These are phyloP conservation scores for Pisolithus sp. DNA, from an alignment of 768 basidiomycete species.

Conservation along the genomic window DNA sequence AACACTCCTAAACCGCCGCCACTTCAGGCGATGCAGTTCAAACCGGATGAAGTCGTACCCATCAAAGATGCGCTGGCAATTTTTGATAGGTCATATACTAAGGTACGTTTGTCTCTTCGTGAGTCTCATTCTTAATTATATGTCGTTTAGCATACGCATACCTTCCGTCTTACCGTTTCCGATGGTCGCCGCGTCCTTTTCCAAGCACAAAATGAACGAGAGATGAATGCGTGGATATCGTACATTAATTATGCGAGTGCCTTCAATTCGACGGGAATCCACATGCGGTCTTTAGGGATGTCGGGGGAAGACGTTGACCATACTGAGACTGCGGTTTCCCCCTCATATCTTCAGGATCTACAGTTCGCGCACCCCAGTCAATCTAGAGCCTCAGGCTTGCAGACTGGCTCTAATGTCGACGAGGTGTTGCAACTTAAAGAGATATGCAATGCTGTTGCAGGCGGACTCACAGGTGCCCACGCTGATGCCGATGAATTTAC, in stretches of 20 bases:
- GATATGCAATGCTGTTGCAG: constrained; percentile 83
- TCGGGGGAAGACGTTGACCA: constrained; percentile 64
- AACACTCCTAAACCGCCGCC: constrained; percentile 30
- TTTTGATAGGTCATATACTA: constrained; percentile 68
- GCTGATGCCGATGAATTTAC: constrained; percentile 26
- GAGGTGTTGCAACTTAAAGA: constrained; percentile 67
- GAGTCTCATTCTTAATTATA: neutral
- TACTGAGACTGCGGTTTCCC: constrained; percentile 80
- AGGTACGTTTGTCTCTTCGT: constrained; percentile 42
- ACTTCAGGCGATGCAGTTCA: constrained; percentile 42
- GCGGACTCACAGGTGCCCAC: constrained; percentile 60
- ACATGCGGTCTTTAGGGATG: constrained; percentile 72
- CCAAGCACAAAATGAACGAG: constrained; percentile 59
- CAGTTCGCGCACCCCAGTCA: constrained; percentile 38
- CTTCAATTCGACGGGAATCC: constrained; percentile 79
- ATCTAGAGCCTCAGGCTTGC: constrained; percentile 22
- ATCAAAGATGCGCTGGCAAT: constrained; percentile 76
- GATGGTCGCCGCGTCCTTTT: constrained; percentile 80
- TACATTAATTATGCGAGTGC: constrained; percentile 91
- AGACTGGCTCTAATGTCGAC: constrained; percentile 50
- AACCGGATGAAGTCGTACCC: constrained; percentile 82
- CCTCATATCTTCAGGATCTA: constrained; percentile 72
- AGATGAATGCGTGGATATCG: constrained; percentile 87
- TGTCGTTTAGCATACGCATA: constrained; percentile 49
- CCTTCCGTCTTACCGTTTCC: constrained; percentile 71